phyloP scores from a whole-genome alignment of 1,284 basidiomycete genomes.

The Rhodotorula sp. region DNA sequence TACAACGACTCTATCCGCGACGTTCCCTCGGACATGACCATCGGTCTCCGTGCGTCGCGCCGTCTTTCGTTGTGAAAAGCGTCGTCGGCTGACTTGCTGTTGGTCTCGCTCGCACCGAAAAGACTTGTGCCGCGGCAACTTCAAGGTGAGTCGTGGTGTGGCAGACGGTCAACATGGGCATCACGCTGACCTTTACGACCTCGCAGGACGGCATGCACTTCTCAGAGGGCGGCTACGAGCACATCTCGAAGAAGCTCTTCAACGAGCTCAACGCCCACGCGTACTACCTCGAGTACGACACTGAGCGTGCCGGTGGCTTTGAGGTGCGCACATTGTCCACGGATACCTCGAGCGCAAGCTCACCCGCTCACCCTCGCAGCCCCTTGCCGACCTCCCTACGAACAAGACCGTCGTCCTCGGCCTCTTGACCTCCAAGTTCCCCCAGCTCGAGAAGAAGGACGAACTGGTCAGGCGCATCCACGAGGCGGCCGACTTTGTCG shows the following conservation, averaged over 20 bases:
- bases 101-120: too few species aligned
- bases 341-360: neutral
- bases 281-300: slow-evolving; percentile 75
- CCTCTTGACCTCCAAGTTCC: slow-evolving; percentile 68
- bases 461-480: slow-evolving; percentile 61
- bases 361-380: slow-evolving; percentile 45
- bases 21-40: slow-evolving; percentile 63
- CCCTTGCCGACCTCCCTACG: slow-evolving; percentile 63
- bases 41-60: slow-evolving; percentile 55
- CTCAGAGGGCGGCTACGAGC: slow-evolving; percentile 68
- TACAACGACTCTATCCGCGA: slow-evolving; percentile 61
- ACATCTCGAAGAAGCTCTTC: slow-evolving; percentile 62
- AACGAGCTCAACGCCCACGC: slow-evolving; percentile 63
- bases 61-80: slow-evolving; percentile 53
- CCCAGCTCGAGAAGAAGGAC: slow-evolving; percentile 62
- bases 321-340: slow-evolving; percentile 41
- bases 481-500: slow-evolving; percentile 62
- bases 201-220: slow-evolving; percentile 61
- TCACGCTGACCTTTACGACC: too few species aligned
- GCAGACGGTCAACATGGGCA: too few species aligned
- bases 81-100: slow-evolving; percentile 64
- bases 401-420: slow-evolving; percentile 70
- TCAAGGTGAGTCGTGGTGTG: neutral
- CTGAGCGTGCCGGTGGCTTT: slow-evolving; percentile 67
- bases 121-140: slow-evolving; percentile 29